A percentile compares a stretch with the other conserved stretches of the same genome.
These are phyloP conservation scores for Ostreobium quekettii DNA, from an alignment of 139 green algal genomes.

Conservation along the genomic window DNA sequence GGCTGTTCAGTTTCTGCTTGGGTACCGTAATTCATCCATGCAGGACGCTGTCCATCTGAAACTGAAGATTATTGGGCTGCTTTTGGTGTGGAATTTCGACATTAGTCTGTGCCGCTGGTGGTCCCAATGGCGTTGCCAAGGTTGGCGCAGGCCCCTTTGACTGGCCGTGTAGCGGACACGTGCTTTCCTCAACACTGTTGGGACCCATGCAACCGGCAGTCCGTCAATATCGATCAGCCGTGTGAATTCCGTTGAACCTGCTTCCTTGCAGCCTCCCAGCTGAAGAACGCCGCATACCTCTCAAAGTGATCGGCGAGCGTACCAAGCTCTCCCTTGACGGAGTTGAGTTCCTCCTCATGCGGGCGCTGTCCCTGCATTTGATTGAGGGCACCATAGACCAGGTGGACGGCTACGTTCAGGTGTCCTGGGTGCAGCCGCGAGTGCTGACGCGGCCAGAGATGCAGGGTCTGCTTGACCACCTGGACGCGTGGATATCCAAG, in stretches of 20 bases:
- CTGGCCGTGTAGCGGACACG: too few relatives aligned
- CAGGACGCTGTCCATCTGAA: too few relatives aligned
- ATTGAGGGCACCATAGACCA: conserved; percentile 88
- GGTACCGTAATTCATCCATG: too few relatives aligned
- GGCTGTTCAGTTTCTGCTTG: too few relatives aligned
- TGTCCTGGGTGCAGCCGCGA: conserved; percentile 88
- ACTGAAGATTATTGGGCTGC: too few relatives aligned
- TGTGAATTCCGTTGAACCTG: background rate
- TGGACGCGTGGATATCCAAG: conserved; percentile 82
- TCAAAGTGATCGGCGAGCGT: conserved; percentile 51
- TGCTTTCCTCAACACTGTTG: too few relatives aligned
- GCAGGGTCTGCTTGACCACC: conserved; percentile 46
- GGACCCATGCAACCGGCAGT: too few relatives aligned
- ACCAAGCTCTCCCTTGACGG: conserved; percentile 87
- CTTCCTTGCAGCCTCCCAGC: conserved; percentile 53
- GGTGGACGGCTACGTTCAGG: conserved; percentile 46
- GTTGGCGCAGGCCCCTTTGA: too few relatives aligned
- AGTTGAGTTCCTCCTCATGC: conserved; percentile 97
- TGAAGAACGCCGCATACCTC: conserved; percentile 64
- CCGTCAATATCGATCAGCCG: background rate
- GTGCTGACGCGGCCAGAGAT: conserved; percentile 71
- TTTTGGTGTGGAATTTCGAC: too few relatives aligned
- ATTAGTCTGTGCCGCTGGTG: too few relatives aligned
- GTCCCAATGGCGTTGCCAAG: too few relatives aligned
- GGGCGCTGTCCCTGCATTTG: conserved; percentile 69